Conservation (phyloP, 1,139 yeast genomes). For the Geotrichum australiense region DNA sequence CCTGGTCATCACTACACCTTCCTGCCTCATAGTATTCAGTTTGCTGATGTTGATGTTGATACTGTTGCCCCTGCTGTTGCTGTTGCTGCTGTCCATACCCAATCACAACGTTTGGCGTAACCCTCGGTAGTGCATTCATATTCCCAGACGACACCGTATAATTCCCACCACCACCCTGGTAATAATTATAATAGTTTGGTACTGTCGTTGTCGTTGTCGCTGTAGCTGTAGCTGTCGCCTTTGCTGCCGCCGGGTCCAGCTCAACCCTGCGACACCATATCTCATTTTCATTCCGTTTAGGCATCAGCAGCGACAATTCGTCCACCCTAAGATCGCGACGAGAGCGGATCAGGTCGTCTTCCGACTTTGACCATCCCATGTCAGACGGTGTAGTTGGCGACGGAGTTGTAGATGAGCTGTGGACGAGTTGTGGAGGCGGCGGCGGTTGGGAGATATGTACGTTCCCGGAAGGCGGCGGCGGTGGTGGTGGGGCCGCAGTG, state of each 20-base stretch:
- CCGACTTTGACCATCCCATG: constrained; percentile 48
- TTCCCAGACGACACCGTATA: too few relatives aligned
- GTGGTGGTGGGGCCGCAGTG: constrained; percentile 12
- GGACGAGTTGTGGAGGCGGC: constrained; percentile 1
- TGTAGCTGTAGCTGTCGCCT: constrained; percentile 9
- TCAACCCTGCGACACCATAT: constrained; percentile 16
- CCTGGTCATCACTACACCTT: too few relatives aligned
- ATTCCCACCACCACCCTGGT: too few relatives aligned
- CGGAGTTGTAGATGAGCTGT: constrained; percentile 10
- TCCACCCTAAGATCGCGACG: constrained; percentile 62
- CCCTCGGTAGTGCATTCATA: too few relatives aligned
- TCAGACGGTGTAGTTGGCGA: constrained; percentile 10
- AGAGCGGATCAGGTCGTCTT: constrained; percentile 58
- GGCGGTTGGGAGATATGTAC: constrained; percentile 6
- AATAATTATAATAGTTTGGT: constrained; percentile 1
- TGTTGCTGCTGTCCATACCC: constrained; percentile 3
- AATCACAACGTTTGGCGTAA: neutral
- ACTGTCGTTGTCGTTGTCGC: constrained; percentile 4
- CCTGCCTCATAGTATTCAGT: too few relatives aligned
- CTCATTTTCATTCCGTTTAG: constrained; percentile 40
- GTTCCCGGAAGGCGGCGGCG: constrained; percentile 7
- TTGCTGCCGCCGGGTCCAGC: constrained; percentile 2
- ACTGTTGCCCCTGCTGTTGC: constrained; percentile 4
- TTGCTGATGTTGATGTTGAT: neutral
- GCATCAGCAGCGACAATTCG: constrained; percentile 66